Evolutionary conservation across 805 yeast species (phyloP).

Genomic region (Sugiyamaella chiloensis): DNA sequence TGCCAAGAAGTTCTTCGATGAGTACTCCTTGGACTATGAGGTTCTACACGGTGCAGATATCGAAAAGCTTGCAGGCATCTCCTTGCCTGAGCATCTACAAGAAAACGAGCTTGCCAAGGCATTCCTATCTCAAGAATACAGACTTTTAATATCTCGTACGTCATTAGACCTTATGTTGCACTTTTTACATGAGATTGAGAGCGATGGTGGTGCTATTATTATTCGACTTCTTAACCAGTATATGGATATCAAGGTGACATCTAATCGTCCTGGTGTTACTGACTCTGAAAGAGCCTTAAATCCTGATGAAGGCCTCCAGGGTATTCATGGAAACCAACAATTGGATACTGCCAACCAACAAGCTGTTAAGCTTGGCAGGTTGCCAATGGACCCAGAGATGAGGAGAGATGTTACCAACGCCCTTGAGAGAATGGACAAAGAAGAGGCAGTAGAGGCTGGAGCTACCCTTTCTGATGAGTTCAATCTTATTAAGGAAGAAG

Average conservation of each 20-base stretch:
- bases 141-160: conserved; percentile 73
- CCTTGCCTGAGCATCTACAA: conserved; percentile 73
- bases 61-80: conserved; percentile 65
- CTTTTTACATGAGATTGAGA: conserved; percentile 87
- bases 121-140: conserved; percentile 70
- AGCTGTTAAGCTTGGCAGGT: conserved; percentile 73
- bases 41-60: conserved; percentile 77
- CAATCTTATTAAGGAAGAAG: conserved; percentile 47
- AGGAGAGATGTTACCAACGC: conserved; percentile 81
- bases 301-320: conserved; percentile 39
- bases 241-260: conserved; percentile 44
- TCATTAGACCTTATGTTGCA: conserved; percentile 79
- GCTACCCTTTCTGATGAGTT: conserved; percentile 61
- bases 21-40: conserved; percentile 67
- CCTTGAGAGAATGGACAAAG: conserved; percentile 64
- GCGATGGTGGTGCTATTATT: conserved; percentile 83
- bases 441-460: conserved; percentile 22
- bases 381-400: conserved; percentile 85
- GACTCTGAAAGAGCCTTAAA: conserved; percentile 39
- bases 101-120: conserved; percentile 80
- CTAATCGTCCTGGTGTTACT: conserved; percentile 34
- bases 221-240: conserved; percentile 85
- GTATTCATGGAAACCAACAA: conserved; percentile 30
- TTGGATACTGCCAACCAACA: conserved; percentile 63
- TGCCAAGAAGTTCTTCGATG: conserved; percentile 76